Base-by-base conservation (phyloP, 176 grass and related monocot genomes). In the Carex pumila region DNA sequence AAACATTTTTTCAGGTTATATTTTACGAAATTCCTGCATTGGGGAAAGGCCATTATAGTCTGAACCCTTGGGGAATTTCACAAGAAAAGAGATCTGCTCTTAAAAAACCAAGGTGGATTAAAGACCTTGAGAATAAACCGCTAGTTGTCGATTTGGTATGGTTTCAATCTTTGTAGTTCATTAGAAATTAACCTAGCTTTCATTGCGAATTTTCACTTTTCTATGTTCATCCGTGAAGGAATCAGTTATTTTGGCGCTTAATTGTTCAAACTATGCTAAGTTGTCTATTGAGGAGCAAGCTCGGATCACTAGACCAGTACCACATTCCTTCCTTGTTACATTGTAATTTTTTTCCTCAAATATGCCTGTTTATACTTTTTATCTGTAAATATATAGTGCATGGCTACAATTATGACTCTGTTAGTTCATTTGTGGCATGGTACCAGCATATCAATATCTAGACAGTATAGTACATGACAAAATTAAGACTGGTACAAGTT, bases 11-110 rank as follows among this genome's bases (percentile, higher is more conserved):
- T 84, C 89, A 98, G 95, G 83, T 98, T 65, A 89, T 98, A 91
- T 34, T 90, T 37, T 95, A 95, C 84, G 89, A 98, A 82, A 65
- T 87, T 74, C 95, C 92, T n/a, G 86, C 30, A 11, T 50, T 77
- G 87, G 91, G 95, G 79, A 90, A 57, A 91, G 90, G 87, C 79
- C 91, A 98, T 95, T 90, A 91, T 68, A 93, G 85, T 85, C 84
- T 92, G 54, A 85, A 58, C 69, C 52, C 84, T 79, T 91, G 89
- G 83, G 84, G 84, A 88, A 88, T 79, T 71, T 74, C 86, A 76
- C 36, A 56, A 83, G 80, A 84, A 21, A 84, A 81, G 29, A 86
- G 80, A 36, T 67, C 78, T 63, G 29, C 47, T 36, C 68, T 81
- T 29, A 95, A 78, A 83, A 95, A 83, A 81, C 95, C 88, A 87